Base-by-base conservation (phyloP, 169 alveolate species). In the Eimeria maxima region DNA sequence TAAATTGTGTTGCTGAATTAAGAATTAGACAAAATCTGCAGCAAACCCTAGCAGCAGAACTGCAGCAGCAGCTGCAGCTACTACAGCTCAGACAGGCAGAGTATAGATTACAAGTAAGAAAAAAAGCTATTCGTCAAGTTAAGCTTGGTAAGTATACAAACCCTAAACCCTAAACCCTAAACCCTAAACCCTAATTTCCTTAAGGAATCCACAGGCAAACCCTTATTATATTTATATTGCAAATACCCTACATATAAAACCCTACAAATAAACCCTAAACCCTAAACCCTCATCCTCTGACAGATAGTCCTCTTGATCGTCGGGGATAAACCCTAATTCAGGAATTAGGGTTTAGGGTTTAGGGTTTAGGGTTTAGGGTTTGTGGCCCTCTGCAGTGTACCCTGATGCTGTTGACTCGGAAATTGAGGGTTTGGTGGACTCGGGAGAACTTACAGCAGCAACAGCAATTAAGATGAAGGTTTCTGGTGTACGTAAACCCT, bases 391-490 rank as follows among this genome's bases (percentile, higher is more conserved):
- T 81, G 53, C 95, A 84, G 98, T 96, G 18, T 97, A 97, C 80
- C 98, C 98, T 24, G 98, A 97, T 29, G 97, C 95, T 7, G n/a
- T 94, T 3, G 94, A 90, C 53, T 60, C 33, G 10, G 94, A 96
- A n/a, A 47, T 96, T 20, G 96, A 88, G 42, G 90, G 63, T 22
- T 55, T 97, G 24, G 96, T 95, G 45, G 97, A 97, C 57, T 96
- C 95, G 24, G 97, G 96, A 6, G 96, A 96, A n/a, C 71, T 94
- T 29, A 55, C 95, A 18, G 95, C 97, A 22, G 96, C 94, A 0
- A 90, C 96, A 8, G 96, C 95, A 60, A 96, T 96, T 44, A 90
- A 91, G 73, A 90, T 90, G 97, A 95, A 96, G 93, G 90, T 97
- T 55, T 89, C 97, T 67, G 98, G 98, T 11, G 96, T 94, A 50